Evolutionary conservation across 805 yeast species (phyloP), one percentile per base, ranked within the genome.

Genomic region (Candida michaelii): DNA sequence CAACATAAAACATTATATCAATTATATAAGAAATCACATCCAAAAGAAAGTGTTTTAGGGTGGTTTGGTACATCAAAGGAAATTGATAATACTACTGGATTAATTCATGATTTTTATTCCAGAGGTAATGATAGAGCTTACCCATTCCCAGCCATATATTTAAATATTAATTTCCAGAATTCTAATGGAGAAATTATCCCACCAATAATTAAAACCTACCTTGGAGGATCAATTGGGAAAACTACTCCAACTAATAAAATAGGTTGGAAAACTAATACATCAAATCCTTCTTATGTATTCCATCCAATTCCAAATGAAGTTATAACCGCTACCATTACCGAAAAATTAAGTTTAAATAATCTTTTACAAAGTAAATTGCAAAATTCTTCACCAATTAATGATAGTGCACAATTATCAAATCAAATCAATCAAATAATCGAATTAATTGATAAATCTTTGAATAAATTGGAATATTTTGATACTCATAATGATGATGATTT

Each of bases 51-150:
- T 39, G 83, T 89, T 42, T 73, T 89, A 36, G 96, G 96, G 43
- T 89, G 96, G 96, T 89, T 85, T 61, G 82, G 83, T 39, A 70
- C 77, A 31, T 70, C 84, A 13, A 67, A 71, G 36, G 71, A 70
- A 50, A 76, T 87, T 49, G 90, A 85, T 65, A 74, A 79, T 42
- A 77, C 83, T 60, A 79, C 89, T 11, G 87, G 87, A 8, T 73
- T 86, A 50, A 81, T 88, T 55, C 95, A 88, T 60, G 91, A 83
- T 56, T 83, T 86, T 58, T 88, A 83, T 67, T 71, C 81, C 30
- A 81, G 82, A 54, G 83, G 86, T 44, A 65, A 74, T 13, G 84
- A 80, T 55, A 80, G 89, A 46, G 80, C 89, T 3, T 76, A 59
- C 58, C 93, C 95, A 19, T 72, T 75, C 61, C 88, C 91, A 16